Conservation (phyloP, 1,284 basidiomycete genomes). For the Leccinum angustisporum region DNA sequence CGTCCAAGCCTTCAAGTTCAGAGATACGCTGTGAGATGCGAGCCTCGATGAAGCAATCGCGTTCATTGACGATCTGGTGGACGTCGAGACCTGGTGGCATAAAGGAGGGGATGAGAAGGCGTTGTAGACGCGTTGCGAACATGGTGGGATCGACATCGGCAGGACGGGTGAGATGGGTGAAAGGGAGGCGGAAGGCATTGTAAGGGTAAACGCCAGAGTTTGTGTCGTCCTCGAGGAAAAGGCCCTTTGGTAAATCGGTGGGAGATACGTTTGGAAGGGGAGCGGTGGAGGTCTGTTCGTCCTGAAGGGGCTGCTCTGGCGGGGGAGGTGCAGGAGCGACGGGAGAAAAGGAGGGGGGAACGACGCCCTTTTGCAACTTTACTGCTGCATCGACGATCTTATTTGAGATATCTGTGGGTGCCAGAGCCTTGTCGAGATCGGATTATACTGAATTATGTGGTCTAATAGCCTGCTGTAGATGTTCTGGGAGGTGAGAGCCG, state of each 20-base stretch:
- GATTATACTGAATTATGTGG: conserved; percentile 56
- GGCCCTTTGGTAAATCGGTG: conserved; percentile 43
- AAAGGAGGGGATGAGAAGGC: conserved; percentile 83
- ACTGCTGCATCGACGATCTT: conserved; percentile 77
- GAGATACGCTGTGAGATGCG: conserved; percentile 87
- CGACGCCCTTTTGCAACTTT: conserved; percentile 66
- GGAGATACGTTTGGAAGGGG: background rate
- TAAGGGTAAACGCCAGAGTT: too few relatives aligned
- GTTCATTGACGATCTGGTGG: conserved; percentile 86
- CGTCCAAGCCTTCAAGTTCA: conserved; percentile 84
- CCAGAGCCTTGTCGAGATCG: conserved; percentile 65
- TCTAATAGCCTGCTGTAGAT: conserved; percentile 77
- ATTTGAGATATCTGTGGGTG: conserved; percentile 57
- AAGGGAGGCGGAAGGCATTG: conserved; percentile 90
- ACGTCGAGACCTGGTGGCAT: conserved; percentile 95
- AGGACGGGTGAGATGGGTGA: conserved; percentile 70
- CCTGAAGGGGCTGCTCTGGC: background rate
- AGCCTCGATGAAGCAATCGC: conserved; percentile 88
- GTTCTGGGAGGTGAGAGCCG: conserved; percentile 78
- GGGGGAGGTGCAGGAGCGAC: background rate
- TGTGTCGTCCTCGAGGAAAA: conserved; percentile 66
- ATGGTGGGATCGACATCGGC: conserved; percentile 57
- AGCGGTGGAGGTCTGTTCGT: background rate
- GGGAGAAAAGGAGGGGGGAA: conserved; percentile 2
- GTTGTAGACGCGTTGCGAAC: conserved; percentile 74